A percentile compares a stretch with the other conserved stretches of the same genome.
Conservation (phyloP, 2,329 filamentous ascomycete species). For the Myriosclerotinia duriaeana region DNA sequence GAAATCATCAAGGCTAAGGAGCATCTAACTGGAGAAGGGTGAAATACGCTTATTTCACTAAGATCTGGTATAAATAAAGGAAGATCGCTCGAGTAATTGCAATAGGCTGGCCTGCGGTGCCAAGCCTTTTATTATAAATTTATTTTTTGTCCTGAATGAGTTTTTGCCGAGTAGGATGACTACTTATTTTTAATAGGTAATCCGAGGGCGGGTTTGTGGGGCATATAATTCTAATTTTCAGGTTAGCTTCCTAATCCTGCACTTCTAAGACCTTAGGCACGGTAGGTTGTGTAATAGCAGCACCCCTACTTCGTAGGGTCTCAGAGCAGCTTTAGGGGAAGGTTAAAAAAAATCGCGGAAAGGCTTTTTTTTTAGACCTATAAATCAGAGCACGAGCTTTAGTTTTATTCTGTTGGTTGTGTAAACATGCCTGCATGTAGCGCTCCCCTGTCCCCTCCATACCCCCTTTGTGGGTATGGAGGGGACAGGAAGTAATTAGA, state of each 20-base stretch:
- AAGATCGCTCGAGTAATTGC: background rate
- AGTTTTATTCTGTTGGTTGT: background rate
- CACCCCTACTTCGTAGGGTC: background rate
- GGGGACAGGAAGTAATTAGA: background rate
- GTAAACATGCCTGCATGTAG: background rate
- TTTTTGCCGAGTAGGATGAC: background rate
- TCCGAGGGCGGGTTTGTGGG: background rate
- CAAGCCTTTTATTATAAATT: background rate
- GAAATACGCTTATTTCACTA: background rate
- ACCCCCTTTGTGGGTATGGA: no score
- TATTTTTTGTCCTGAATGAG: slow-evolving; percentile 1
- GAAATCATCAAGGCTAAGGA: background rate
- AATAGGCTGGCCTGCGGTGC: background rate
- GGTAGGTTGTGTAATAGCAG: background rate
- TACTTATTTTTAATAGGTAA: background rate
- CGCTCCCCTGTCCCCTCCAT: background rate
- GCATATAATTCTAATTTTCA: background rate
- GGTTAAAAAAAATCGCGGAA: background rate
- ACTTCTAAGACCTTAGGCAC: background rate
- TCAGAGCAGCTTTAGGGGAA: background rate
- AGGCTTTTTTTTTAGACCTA: background rate
- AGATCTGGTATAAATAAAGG: slow-evolving; percentile 1
- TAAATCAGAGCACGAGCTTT: background rate
- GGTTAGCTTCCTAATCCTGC: background rate
- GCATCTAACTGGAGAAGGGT: background rate